These are phyloP conservation scores for Mortierella sp. DNA, from an alignment of 371 early-diverging fungal species.

Conservation along the genomic window DNA sequence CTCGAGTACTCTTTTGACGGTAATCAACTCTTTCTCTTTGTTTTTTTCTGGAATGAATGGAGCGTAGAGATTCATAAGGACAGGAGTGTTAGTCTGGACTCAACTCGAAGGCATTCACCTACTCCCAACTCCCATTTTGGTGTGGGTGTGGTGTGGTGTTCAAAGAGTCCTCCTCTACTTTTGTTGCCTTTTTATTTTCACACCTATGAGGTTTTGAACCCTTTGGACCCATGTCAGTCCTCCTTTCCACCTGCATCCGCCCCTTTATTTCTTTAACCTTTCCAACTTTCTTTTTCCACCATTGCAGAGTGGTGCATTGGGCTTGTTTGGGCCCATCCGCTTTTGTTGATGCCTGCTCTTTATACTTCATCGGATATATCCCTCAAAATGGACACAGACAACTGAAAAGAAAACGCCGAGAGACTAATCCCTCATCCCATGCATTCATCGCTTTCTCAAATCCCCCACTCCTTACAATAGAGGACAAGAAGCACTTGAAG, in stretches of 20 bases:
- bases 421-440: neutral
- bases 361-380: constrained; percentile 28
- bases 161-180: neutral
- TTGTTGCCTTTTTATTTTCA: neutral
- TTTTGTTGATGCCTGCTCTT: constrained; percentile 57
- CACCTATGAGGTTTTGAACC: neutral
- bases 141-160: neutral
- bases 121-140: neutral
- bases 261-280: neutral
- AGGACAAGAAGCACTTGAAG: constrained; percentile 47
- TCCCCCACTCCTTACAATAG: constrained; percentile 46
- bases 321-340: constrained; percentile 9
- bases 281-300: constrained; percentile 22
- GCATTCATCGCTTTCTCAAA: constrained; percentile 34
- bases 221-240: neutral
- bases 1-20: constrained; percentile 71
- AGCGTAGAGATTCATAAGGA: neutral
- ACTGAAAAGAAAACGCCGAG: neutral
- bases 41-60: neutral
- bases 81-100: neutral
- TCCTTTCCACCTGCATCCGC: neutral
- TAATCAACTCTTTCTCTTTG: constrained; percentile 32
- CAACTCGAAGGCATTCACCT: neutral
- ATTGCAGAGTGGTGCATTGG: neutral
- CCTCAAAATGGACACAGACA: constrained; percentile 38